These are phyloP conservation scores for Monosporascus sp. DNA, from an alignment of 2,329 filamentous ascomycete species.

Conservation along the genomic window DNA sequence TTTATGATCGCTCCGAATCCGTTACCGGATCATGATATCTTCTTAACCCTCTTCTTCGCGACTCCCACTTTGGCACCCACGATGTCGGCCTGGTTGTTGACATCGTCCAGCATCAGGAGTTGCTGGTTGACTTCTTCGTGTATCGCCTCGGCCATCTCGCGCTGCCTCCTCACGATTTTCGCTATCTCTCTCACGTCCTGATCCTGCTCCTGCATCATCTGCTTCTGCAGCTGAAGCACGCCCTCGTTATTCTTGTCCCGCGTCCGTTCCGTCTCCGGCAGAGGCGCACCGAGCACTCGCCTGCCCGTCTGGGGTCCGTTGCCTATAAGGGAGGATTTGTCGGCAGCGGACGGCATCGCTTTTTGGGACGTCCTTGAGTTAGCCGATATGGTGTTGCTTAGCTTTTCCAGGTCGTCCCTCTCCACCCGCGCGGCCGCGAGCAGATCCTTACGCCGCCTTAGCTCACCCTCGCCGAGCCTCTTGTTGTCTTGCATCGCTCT, in stretches of 20 bases:
- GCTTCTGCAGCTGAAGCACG: conserved; percentile 67
- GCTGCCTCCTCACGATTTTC: conserved; percentile 66
- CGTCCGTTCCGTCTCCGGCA: conserved; percentile 71
- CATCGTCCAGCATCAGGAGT: conserved; percentile 61
- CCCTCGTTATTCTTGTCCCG: conserved; percentile 72
- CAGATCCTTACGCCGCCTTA: conserved; percentile 66
- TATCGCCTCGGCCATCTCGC: conserved; percentile 73
- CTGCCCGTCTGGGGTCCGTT: conserved; percentile 40
- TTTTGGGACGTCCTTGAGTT: conserved; percentile 41
- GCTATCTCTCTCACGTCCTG: conserved; percentile 64
- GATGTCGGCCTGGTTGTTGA: conserved; percentile 63
- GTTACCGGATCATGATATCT: conserved; percentile 43
- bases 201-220: conserved; percentile 73
- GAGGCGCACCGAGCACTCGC: conserved; percentile 66
- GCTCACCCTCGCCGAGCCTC: conserved; percentile 67
- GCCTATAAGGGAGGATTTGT: conserved; percentile 47
- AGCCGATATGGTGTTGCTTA: conserved; percentile 51
- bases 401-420: conserved; percentile 68
- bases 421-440: conserved; percentile 67
- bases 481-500: conserved; percentile 48
- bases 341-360: conserved; percentile 42
- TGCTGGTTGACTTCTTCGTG: conserved; percentile 69
- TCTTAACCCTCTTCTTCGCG: conserved; percentile 66
- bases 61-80: conserved; percentile 66
- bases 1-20: neutral